Evolutionary conservation across 495 filamentous ascomycete species (phyloP), one percentile per base, ranked within the genome.

Genomic region (Oleoguttula mirabilis): DNA sequence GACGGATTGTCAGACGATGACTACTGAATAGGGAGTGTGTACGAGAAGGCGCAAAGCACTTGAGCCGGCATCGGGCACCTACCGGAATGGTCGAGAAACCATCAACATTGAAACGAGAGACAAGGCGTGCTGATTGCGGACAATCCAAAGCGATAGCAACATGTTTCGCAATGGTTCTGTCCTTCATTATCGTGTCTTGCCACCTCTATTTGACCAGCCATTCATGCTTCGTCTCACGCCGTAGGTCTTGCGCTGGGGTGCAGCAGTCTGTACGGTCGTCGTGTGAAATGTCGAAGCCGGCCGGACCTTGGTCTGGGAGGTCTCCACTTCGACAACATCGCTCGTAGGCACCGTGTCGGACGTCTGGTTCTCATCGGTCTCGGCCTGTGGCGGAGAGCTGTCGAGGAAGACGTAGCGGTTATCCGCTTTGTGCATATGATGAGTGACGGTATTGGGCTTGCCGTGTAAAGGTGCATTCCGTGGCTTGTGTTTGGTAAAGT

Each of bases 171-270:
- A n/a, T n/a, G n/a, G n/a, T n/a, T n/a, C n/a, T n/a, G n/a, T n/a
- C n/a, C n/a, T n/a, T n/a, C n/a, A n/a, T n/a, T n/a, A n/a, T n/a
- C n/a, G n/a, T n/a, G n/a, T n/a, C n/a, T n/a, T n/a, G n/a, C n/a
- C n/a, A n/a, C n/a, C n/a, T n/a, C n/a, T n/a, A n/a, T n/a, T n/a
- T n/a, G n/a, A n/a, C 50, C 50, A 53, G 5, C 72, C 72, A 47
- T 72, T 69, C 62, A 79, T 64, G 41, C 68, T 75, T 37, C 75
- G 64, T 38, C 75, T 66, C 39, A 71, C 66, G 3, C 76, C 76
- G 39, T 77, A 47, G n/a, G 73, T 76, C 56, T 62, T 69, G 36
- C 66, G 58, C 42, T 55, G 59, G 21, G 56, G 43, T 10, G 47
- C 47, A 21, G 58, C 32, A 21, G 59, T 59, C 15, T 63, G 61